phyloP scores from a whole-genome alignment of 169 alveolate genomes.

The Prorocentrum cordatum region DNA sequence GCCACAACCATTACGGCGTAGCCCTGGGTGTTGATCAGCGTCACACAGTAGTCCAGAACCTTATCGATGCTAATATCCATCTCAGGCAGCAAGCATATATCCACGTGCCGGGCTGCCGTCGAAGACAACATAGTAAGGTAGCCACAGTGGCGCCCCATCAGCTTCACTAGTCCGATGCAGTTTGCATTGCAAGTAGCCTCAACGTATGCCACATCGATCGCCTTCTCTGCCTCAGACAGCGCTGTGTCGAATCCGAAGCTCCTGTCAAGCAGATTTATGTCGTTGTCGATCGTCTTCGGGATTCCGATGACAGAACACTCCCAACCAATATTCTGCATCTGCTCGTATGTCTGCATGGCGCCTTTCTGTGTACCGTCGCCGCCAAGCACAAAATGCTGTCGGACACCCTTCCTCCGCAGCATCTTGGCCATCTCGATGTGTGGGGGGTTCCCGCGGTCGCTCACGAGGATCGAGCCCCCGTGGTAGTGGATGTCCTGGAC shows the following conservation, averaged over 20 bases:
- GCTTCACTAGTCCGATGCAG: constrained; percentile 58
- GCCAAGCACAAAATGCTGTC: constrained; percentile 55
- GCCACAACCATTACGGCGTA: constrained; percentile 34
- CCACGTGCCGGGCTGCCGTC: too few relatives aligned
- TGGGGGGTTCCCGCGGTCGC: constrained; percentile 61
- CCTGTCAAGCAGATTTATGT: too few relatives aligned
- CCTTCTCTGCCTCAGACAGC: too few relatives aligned
- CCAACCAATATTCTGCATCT: constrained; percentile 20
- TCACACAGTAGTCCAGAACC: constrained; percentile 55
- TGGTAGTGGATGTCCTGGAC: constrained; percentile 55
- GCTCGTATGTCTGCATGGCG: constrained; percentile 21
- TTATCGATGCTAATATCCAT: background rate
- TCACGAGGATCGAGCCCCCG: constrained; percentile 59
- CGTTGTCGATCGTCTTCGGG: background rate
- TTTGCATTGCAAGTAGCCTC: constrained; percentile 3
- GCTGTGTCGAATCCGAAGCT: constrained; percentile 45
- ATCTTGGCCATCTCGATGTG: constrained; percentile 18
- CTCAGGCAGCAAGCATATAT: background rate
- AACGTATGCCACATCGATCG: too few relatives aligned
- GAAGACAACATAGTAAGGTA: too few relatives aligned
- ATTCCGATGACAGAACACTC: background rate
- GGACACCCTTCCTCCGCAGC: background rate
- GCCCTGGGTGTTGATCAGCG: constrained; percentile 35
- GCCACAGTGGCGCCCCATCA: too few relatives aligned
- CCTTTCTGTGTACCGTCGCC: constrained; percentile 39